Evolutionary conservation across 2,329 filamentous ascomycete genomes (phyloP).

Genomic region (Pseudopithomyces chartarum): DNA sequence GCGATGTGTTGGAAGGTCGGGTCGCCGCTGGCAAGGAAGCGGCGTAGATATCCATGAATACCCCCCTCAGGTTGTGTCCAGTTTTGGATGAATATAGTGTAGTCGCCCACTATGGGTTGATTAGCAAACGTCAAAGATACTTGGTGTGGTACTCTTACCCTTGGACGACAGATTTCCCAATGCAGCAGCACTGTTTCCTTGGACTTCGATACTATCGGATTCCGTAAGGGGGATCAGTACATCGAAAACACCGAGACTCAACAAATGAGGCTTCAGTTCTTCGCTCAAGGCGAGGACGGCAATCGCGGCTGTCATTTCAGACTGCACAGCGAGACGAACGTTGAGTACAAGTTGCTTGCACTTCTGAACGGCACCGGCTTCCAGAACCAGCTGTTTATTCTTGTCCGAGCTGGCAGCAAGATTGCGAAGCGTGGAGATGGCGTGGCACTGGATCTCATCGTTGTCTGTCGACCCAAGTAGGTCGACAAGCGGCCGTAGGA

Average conservation of each 20-base stretch:
- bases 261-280: slow-evolving; percentile 87
- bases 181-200: slow-evolving; percentile 96
- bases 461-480: slow-evolving; percentile 94
- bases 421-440: slow-evolving; percentile 94
- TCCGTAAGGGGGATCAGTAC: slow-evolving; percentile 94
- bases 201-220: slow-evolving; percentile 94
- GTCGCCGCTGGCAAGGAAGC: slow-evolving; percentile 92
- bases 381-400: slow-evolving; percentile 96
- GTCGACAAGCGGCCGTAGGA: slow-evolving; percentile 90
- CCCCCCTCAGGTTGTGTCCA: slow-evolving; percentile 93
- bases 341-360: slow-evolving; percentile 96
- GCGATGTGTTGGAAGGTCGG: slow-evolving; percentile 99
- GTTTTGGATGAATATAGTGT: slow-evolving; percentile 92
- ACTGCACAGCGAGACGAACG: slow-evolving; percentile 92
- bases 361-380: slow-evolving; percentile 96
- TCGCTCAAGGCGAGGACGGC: slow-evolving; percentile 94
- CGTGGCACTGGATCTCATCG: slow-evolving; percentile 98
- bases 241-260: slow-evolving; percentile 93
- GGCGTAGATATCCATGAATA: slow-evolving; percentile 91
- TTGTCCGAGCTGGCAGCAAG: slow-evolving; percentile 94
- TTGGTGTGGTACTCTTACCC: slow-evolving; percentile 60
- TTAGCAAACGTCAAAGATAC: slow-evolving; percentile 18
- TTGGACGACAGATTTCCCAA: slow-evolving; percentile 96
- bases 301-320: slow-evolving; percentile 99
- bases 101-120: slow-evolving; percentile 80